A percentile compares a stretch with the other conserved stretches of the same genome.
Conservation (phyloP, 345 rosid species). For the Anastatica hierochuntica region DNA sequence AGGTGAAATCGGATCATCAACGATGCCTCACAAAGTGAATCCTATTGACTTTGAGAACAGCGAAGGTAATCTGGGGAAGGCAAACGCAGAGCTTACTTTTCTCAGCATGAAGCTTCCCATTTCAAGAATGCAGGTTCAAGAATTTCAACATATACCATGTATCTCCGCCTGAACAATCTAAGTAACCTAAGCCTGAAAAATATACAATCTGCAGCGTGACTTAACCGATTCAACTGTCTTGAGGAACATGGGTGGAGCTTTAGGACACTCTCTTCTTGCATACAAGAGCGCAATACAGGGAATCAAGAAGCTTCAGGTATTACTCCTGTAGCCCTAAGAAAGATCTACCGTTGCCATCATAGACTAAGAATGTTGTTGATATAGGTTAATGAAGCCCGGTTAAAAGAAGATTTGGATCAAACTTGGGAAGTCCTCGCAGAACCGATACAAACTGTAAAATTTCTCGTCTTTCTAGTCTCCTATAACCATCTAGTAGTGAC, state of each 20-base stretch:
- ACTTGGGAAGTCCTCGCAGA: conserved; percentile 98
- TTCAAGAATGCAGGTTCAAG: conserved; percentile 97
- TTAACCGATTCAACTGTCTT: conserved; percentile 90
- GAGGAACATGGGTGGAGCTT: conserved; percentile 88
- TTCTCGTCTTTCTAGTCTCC: background rate
- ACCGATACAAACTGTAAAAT: conserved; percentile 78
- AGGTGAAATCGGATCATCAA: conserved; percentile 90
- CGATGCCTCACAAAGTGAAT: conserved; percentile 98
- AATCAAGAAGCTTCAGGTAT: conserved; percentile 80
- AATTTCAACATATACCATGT: background rate
- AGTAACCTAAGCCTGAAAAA: too few species aligned
- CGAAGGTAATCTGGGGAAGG: conserved; percentile 92
- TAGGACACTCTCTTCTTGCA: conserved; percentile 93
- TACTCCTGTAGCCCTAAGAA: background rate
- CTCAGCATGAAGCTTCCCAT: conserved; percentile 76
- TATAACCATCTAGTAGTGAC: too few species aligned
- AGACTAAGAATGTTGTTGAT: background rate
- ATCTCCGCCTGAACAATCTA: too few species aligned
- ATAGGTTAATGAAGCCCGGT: conserved; percentile 73
- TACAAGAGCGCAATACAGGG: conserved; percentile 87
- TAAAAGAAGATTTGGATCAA: conserved; percentile 70
- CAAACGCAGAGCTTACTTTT: conserved; percentile 60
- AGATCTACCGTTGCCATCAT: background rate
- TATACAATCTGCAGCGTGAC: conserved; percentile 54
- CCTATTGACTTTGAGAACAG: conserved; percentile 96